A percentile compares a stretch with the other conserved stretches of the same genome.
phyloP scores from a whole-genome alignment of 1,284 basidiomycete species.

The Ganoderma leucocontextum region DNA sequence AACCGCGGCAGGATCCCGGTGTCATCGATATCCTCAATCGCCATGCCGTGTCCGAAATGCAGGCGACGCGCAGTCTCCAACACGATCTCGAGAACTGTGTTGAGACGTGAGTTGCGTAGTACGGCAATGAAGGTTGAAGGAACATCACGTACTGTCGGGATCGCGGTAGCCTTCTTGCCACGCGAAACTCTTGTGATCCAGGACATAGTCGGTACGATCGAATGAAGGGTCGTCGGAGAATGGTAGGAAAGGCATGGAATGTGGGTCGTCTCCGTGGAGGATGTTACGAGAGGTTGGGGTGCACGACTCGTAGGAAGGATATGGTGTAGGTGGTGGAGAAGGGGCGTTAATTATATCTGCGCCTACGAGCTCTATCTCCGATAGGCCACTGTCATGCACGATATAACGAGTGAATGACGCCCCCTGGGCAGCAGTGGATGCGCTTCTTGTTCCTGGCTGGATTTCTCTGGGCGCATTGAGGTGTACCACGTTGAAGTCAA shows the following conservation, averaged over 20 bases:
- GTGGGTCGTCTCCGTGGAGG: slow-evolving; percentile 63
- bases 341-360: neutral
- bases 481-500: neutral
- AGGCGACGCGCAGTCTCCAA: slow-evolving; percentile 54
- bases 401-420: neutral
- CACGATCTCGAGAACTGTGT: slow-evolving; percentile 54
- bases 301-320: slow-evolving; percentile 56
- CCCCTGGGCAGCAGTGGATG: neutral
- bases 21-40: slow-evolving; percentile 51
- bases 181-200: slow-evolving; percentile 52
- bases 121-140: neutral
- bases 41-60: slow-evolving; percentile 43
- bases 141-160: slow-evolving; percentile 55
- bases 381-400: neutral
- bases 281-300: slow-evolving; percentile 55
- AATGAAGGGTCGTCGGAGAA: slow-evolving; percentile 63
- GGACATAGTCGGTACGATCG: slow-evolving; percentile 46
- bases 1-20: slow-evolving; percentile 50
- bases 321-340: neutral
- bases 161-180: slow-evolving; percentile 55
- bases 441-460: neutral
- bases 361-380: neutral
- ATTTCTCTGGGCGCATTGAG: neutral
- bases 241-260: slow-evolving; percentile 64
- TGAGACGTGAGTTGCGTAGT: neutral